phyloP scores from a whole-genome alignment of 2,329 filamentous ascomycete species.

The Verruconis gallopava region DNA sequence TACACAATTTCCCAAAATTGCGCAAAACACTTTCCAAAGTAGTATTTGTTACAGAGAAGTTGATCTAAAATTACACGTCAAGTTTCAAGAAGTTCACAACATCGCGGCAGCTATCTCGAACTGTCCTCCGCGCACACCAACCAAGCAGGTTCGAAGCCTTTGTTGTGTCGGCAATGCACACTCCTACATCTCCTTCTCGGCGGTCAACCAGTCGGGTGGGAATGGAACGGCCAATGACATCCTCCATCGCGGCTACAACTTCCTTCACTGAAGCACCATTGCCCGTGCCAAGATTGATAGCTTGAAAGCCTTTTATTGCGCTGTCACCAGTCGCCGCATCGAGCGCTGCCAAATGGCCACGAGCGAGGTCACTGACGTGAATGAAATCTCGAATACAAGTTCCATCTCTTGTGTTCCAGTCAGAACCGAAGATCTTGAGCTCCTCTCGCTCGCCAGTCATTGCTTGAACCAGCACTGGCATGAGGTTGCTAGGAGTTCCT shows the following conservation, averaged over 20 bases:
- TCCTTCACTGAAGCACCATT: conserved; percentile 30
- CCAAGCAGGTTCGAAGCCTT: conserved; percentile 26
- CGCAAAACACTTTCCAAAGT: no score
- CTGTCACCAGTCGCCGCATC: conserved; percentile 22
- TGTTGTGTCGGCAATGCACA: conserved; percentile 27
- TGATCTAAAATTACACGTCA: no score
- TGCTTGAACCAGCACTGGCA: conserved; percentile 50
- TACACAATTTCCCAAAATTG: no score
- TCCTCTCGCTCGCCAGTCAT: conserved; percentile 41
- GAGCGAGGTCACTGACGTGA: conserved; percentile 51
- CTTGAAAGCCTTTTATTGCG: conserved; percentile 22
- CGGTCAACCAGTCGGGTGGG: conserved; percentile 25
- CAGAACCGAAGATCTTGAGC: conserved; percentile 49
- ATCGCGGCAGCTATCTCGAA: conserved; percentile 25
- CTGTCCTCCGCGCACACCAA: conserved; percentile 25
- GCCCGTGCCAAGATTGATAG: conserved; percentile 32
- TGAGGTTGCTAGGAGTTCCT: conserved; percentile 48
- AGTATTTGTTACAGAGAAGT: no score
- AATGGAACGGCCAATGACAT: conserved; percentile 22
- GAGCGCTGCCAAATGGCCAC: conserved; percentile 50
- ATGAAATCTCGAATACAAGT: conserved; percentile 57
- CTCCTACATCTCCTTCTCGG: conserved; percentile 29
- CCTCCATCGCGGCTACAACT: conserved; percentile 27
- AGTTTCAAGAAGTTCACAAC: conserved; percentile 23
- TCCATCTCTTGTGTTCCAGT: conserved; percentile 53